Evolutionary conservation across 2,329 filamentous ascomycete species (phyloP), one percentile per base, ranked within the genome.

Genomic region (Neoarthrinium moseri): DNA sequence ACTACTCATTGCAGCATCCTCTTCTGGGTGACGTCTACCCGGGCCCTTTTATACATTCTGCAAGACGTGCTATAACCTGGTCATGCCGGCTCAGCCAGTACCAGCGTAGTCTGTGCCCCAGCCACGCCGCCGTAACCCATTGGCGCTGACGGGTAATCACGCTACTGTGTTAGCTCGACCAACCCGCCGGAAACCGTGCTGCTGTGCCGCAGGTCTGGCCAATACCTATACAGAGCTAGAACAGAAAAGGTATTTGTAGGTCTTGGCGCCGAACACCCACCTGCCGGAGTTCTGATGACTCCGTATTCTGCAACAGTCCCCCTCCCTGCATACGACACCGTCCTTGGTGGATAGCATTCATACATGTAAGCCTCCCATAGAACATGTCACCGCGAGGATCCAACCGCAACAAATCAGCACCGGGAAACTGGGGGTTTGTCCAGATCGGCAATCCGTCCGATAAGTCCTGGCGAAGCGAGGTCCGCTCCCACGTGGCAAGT

Each of bases 171-270:
- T 29, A n/a, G n/a, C n/a, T 29, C n/a, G n/a, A 34, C 32, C 7
- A 8, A 15, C 32, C 32, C 32, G 6, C 18, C 10, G 32, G 26
- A 17, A 34, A 34, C 32, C 32, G 2, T 34, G 10, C 13, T 15
- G 7, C 32, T n/a, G n/a, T 8, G 26, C 26, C n/a, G 26, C 26
- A 8, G n/a, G 26, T 8, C 26, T 29, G n/a, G 8, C 10, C 26
- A 29, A n/a, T 8, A 2, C 13, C 32, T 34, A 34, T n/a, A 6
- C 32, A n/a, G 35, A 6, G 30, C 37, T 40, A 40, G 13, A 20
- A 23, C 23, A n/a, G 21, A 40, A 11, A 21, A 17, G 15, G 37
- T 40, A 40, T 40, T 40, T 40, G 37, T 40, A 40, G 6, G 37
- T 30, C 37, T 40, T 40, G 37, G 37, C 37, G 15, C 21, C 23